Percentiles rank a stretch among this genome's conserved stretches.
phyloP scores from a whole-genome alignment of 1,139 yeast genomes.

The Suhomyces kunorum region DNA sequence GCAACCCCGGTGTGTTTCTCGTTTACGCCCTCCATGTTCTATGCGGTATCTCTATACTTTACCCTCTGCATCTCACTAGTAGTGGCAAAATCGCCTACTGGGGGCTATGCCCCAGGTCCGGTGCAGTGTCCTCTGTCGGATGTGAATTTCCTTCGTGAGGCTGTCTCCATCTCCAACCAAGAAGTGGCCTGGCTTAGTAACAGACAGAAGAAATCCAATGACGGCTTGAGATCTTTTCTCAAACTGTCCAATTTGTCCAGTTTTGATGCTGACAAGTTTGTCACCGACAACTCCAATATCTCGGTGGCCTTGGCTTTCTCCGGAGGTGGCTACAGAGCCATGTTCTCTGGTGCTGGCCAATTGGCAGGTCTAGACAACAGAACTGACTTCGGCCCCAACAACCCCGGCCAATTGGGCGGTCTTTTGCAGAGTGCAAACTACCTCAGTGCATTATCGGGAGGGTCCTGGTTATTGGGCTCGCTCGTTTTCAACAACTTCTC shows the following conservation, averaged over 20 bases:
- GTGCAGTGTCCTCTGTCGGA: conserved; percentile 54
- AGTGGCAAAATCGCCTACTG: conserved; percentile 59
- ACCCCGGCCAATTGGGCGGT: conserved; percentile 42
- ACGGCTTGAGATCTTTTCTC: conserved; percentile 57
- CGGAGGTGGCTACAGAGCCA: conserved; percentile 93
- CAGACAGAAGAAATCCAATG: conserved; percentile 55
- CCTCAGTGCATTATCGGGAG: conserved; percentile 43
- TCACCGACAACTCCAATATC: conserved; percentile 40
- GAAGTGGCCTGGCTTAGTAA: conserved; percentile 44
- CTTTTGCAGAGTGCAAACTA: conserved; percentile 41
- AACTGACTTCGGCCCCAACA: conserved; percentile 52
- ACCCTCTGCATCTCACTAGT: conserved; percentile 6
- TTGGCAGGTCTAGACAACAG: conserved; percentile 78
- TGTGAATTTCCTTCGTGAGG: conserved; percentile 29
- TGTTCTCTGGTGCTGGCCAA: conserved; percentile 89
- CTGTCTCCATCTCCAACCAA: conserved; percentile 32
- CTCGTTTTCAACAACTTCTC: conserved; percentile 38
- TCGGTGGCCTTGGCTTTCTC: conserved; percentile 75
- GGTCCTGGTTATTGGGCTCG: conserved; percentile 41
- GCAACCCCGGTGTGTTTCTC: no score
- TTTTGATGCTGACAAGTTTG: conserved; percentile 54
- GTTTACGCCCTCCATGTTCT: not conserved
- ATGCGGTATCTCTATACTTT: not conserved
- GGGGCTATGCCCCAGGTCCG: conserved; percentile 64
- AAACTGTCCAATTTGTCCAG: conserved; percentile 57